A percentile compares a stretch with the other conserved stretches of the same genome.
Conservation (phyloP, 2,329 filamentous ascomycete genomes). For the Diaporthe citrichinensis region DNA sequence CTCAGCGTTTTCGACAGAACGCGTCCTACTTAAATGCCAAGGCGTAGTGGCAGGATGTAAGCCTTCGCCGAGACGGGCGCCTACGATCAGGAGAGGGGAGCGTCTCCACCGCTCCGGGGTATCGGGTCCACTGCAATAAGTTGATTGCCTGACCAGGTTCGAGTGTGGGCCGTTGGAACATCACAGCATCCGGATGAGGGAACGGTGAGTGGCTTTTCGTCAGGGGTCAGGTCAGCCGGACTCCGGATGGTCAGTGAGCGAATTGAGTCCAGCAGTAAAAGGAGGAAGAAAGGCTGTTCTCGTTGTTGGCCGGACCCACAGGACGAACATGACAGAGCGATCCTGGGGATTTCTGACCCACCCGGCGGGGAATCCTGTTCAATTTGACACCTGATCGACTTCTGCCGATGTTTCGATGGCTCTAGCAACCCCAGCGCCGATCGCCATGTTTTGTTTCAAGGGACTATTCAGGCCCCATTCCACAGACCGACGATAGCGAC, state of each 20-base stretch:
- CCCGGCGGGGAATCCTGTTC: conserved; percentile 16
- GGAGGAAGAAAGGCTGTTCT: no score
- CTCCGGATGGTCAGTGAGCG: background rate
- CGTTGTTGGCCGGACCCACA: background rate
- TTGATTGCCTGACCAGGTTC: conserved; percentile 15
- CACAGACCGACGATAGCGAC: background rate
- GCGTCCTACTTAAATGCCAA: background rate
- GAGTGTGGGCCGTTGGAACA: conserved; percentile 9
- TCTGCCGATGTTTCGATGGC: background rate
- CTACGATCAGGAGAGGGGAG: conserved; percentile 9
- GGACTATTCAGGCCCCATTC: background rate
- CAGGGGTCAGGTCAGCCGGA: background rate
- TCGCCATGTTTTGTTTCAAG: conserved; percentile 17
- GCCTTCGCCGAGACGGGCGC: conserved; percentile 20
- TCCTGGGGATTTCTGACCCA: conserved; percentile 17
- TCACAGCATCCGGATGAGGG: background rate
- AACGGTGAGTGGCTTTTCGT: background rate
- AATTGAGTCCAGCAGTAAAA: no score
- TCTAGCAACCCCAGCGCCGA: background rate
- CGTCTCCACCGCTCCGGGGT: background rate
- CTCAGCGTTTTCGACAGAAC: background rate
- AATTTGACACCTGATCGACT: conserved; percentile 28
- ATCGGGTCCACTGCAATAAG: conserved; percentile 20
- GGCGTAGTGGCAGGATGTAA: background rate
- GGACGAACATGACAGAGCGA: background rate